Evolutionary conservation across 441 rosid species (phyloP).

Genomic region (Corymbia citriodora): DNA sequence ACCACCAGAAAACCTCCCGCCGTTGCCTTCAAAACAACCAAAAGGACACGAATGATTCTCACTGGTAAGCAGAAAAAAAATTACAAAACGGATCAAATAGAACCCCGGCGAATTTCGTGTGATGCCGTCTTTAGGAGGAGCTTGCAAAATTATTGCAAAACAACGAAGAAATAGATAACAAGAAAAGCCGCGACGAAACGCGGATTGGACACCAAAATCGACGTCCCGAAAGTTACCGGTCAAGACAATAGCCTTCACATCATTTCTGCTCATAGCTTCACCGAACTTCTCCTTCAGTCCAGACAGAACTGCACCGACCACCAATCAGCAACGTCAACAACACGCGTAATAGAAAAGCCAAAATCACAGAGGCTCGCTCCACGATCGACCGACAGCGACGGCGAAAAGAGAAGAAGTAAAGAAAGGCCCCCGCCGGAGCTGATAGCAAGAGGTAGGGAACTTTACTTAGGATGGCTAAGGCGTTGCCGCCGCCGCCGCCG

Average conservation of each 20-base stretch:
- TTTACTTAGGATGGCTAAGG: conserved; percentile 66
- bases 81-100: background rate
- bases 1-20: conserved; percentile 89
- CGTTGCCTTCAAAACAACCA: conserved; percentile 45
- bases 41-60: background rate
- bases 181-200: background rate
- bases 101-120: background rate
- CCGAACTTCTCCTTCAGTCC: conserved; percentile 68
- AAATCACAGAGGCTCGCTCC: background rate
- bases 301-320: conserved; percentile 39
- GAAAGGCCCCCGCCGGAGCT: background rate
- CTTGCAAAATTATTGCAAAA: background rate
- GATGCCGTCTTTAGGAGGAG: too few relatives aligned
- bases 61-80: background rate
- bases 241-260: conserved; percentile 82
- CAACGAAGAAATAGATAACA: background rate
- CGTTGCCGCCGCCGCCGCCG: conserved; percentile 85
- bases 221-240: conserved; percentile 35
- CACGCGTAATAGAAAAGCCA: background rate
- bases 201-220: background rate
- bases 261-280: conserved; percentile 61
- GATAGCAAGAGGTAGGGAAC: too few relatives aligned
- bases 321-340: background rate
- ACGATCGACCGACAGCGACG: background rate
- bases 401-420: too few relatives aligned